Conservation (phyloP, 805 yeast species). For the Alloascoidea hylecoeti region DNA sequence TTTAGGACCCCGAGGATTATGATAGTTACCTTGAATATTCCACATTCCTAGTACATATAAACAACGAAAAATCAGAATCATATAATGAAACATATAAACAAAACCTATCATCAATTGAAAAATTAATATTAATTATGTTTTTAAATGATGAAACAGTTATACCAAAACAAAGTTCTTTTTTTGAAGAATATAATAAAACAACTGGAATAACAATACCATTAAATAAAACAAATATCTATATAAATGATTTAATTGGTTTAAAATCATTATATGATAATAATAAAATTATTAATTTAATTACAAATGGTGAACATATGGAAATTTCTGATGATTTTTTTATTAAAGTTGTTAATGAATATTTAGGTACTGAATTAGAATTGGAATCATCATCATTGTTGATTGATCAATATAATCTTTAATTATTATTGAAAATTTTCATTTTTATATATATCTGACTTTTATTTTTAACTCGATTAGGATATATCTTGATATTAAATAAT, state of each 20-base stretch:
- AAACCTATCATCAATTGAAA: conserved; percentile 29
- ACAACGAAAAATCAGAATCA: conserved; percentile 35
- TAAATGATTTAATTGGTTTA: conserved; percentile 48
- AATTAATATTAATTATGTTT: conserved; percentile 46
- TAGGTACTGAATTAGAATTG: conserved; percentile 18
- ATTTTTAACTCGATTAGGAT: too few relatives aligned
- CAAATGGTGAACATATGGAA: conserved; percentile 53
- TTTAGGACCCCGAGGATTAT: conserved; percentile 31
- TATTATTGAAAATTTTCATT: too few relatives aligned
- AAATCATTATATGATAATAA: conserved; percentile 25
- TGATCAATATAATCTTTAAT: conserved; percentile 20
- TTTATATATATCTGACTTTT: too few relatives aligned
- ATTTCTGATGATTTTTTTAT: conserved; percentile 37
- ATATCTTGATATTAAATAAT: too few relatives aligned
- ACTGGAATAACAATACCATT: conserved; percentile 30
- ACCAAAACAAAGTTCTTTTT: conserved; percentile 63
- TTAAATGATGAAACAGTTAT: conserved; percentile 50
- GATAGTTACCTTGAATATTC: conserved; percentile 43
- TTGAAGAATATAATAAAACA: conserved; percentile 33
- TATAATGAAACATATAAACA: conserved; percentile 25
- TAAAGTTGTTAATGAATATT: conserved; percentile 26
- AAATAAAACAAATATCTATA: conserved; percentile 32
- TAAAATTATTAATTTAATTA: conserved; percentile 30
- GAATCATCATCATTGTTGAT: too few relatives aligned
- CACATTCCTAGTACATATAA: conserved; percentile 44